Conservation (phyloP, 164 flowering plant species). For the Nymphaea colorata region DNA sequence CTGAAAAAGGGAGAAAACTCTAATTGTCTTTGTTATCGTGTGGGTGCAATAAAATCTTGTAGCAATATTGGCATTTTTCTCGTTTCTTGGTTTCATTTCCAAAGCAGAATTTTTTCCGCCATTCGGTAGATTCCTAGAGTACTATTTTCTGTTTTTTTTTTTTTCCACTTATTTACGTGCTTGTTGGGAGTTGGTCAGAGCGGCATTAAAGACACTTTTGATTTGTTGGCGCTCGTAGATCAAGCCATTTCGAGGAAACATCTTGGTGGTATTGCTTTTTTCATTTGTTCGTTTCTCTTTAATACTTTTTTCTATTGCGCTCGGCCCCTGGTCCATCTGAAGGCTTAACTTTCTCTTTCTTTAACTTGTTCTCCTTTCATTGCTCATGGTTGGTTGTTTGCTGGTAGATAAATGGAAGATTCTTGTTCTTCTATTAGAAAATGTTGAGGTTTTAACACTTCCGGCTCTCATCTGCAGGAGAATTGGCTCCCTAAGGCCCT, state of each 20-base stretch:
- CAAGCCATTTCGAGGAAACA: neutral
- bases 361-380: neutral
- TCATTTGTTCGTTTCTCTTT: neutral
- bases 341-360: too few species aligned
- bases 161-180: neutral
- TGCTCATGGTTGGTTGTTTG: neutral
- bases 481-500: neutral
- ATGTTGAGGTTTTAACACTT: neutral
- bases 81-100: neutral
- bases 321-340: too few species aligned
- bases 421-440: neutral
- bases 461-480: neutral
- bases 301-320: too few species aligned
- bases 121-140: neutral
- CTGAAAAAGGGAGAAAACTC: too few species aligned
- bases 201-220: neutral
- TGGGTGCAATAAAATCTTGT: neutral
- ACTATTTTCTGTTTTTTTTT: too few species aligned
- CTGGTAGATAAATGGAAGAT: neutral
- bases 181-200: neutral
- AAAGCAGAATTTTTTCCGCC: neutral
- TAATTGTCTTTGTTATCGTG: neutral
- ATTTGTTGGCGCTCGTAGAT: neutral
- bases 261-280: neutral
- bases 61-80: neutral